A percentile compares a stretch with the other conserved stretches of the same genome.
Evolutionary conservation across 163 green algal species (phyloP).

Genomic region (Botryococcus braunii): DNA sequence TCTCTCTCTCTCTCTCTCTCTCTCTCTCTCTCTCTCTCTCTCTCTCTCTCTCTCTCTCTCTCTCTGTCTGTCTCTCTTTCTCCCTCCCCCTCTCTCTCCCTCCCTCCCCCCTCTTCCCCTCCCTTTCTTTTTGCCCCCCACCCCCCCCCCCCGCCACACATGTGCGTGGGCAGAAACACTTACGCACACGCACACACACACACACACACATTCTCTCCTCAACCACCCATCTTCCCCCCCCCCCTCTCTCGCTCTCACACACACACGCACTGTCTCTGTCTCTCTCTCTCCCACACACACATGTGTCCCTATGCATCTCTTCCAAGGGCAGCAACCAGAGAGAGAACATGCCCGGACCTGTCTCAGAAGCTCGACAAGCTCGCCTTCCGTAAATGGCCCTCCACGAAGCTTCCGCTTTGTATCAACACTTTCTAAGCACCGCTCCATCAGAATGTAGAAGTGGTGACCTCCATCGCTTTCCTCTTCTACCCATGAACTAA

Average conservation of each 20-base stretch:
- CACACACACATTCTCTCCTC: neutral
- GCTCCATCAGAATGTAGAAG: conserved; percentile 77
- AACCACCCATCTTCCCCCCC: neutral
- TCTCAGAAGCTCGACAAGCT: conserved; percentile 57
- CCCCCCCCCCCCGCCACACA: neutral
- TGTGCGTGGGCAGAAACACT: too few relatives aligned
- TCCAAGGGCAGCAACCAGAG: too few relatives aligned
- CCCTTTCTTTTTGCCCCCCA: neutral
- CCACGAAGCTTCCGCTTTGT: conserved; percentile 14
- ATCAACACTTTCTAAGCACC: conserved; percentile 55
- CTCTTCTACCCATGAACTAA: conserved; percentile 62
- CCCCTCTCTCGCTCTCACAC: too few relatives aligned
- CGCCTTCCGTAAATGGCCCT: conserved; percentile 39
- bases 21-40: too few relatives aligned
- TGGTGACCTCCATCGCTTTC: conserved; percentile 33
- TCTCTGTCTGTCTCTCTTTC: too few relatives aligned
- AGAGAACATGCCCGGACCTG: conserved; percentile 38
- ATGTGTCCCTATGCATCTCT: too few relatives aligned
- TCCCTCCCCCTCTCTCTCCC: too few relatives aligned
- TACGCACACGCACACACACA: neutral
- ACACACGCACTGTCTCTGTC: too few relatives aligned
- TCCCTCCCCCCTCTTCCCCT: too few relatives aligned
- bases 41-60: too few relatives aligned
- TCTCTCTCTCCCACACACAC: too few relatives aligned
- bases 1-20: too few relatives aligned